Percentiles rank a stretch among this genome's conserved stretches.
These are phyloP conservation scores for Phyllosticta citrichinensis DNA, from an alignment of 2,329 filamentous ascomycete species.

Conservation along the genomic window DNA sequence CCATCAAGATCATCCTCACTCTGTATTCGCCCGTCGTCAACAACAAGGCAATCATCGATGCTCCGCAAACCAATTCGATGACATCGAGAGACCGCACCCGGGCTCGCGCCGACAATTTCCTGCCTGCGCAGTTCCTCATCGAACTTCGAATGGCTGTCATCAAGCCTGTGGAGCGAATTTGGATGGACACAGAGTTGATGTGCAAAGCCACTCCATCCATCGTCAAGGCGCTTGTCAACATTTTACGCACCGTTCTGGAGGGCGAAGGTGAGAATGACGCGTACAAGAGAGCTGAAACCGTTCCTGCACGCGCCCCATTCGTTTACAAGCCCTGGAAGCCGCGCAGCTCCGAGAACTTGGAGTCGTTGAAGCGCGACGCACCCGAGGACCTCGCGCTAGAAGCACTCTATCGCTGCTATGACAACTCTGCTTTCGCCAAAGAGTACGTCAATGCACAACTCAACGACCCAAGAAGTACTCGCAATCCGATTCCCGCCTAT, in stretches of 20 bases:
- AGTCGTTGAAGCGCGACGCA: conserved; percentile 38
- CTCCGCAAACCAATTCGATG: conserved; percentile 51
- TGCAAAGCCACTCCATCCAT: conserved; percentile 71
- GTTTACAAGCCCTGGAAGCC: conserved; percentile 44
- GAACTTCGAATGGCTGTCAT: conserved; percentile 75
- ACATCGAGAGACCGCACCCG: conserved; percentile 46
- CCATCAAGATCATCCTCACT: conserved; percentile 73
- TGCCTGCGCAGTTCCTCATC: conserved; percentile 67
- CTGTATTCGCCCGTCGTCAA: conserved; percentile 69
- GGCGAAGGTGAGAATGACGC: conserved; percentile 66
- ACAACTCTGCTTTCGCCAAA: conserved; percentile 46
- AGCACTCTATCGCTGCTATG: conserved; percentile 73
- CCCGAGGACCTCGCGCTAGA: conserved; percentile 57
- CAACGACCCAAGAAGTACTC: conserved; percentile 46
- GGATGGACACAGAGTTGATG: conserved; percentile 67
- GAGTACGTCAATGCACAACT: conserved; percentile 66
- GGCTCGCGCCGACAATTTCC: conserved; percentile 51
- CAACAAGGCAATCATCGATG: conserved; percentile 71
- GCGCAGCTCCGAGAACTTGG: conserved; percentile 33
- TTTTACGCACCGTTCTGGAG: conserved; percentile 66
- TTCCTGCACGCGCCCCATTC: conserved; percentile 36
- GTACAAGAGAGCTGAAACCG: conserved; percentile 52
- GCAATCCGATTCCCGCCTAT: conserved; percentile 55
- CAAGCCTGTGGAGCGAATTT: conserved; percentile 65
- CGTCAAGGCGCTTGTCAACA: conserved; percentile 70